Evolutionary conservation across 495 filamentous ascomycete species (phyloP), one percentile per base, ranked within the genome.

Genomic region (Neurospora tetrasperma): DNA sequence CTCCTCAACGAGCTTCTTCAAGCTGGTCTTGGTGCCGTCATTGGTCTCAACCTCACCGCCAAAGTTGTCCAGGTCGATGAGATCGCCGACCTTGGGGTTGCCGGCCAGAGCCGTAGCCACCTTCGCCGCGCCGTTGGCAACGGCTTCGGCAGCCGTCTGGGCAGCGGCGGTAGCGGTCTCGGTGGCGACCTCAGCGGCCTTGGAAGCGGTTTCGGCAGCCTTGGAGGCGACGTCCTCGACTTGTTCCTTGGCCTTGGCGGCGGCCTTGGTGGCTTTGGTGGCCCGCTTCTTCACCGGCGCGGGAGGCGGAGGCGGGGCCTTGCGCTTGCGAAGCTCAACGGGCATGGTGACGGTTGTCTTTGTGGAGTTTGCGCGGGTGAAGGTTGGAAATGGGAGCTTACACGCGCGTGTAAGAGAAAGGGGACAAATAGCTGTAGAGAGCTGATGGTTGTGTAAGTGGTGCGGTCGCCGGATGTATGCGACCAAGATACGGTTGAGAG

Each of bases 21-120:
- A 84, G 1, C 88, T 94, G 14, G 90, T 93, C 80, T 90, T 93
- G 44, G 80, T 81, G 74, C 93, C 94, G 75, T 97, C 92, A 76
- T 98, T 88, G 71, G 90, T 95, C 83, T 94, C 88, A 73, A 99
- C 79, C 77, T 94, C 90, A 72, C 93, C 92, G 76, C 93, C 92
- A 81, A 97, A 95, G 42, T 82, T 85, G 38, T 92, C 88, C 68
- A 96, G 86, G 42, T 83, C 78, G 78, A 97, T 84, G 39, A 81
- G 86, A 74, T 85, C 81, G 75, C 87, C 86, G 38, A 83, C 81
- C 62, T 74, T 77, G 14, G 80, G 79, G 71, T 81, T 79, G 27
- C 70, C 74, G 23, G 70, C 71, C 16, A 48, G 72, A 35, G 77
- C 78, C 44, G 77, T 76, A 27, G 75, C 75, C 43, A 74, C 71